Conservation (phyloP, 148 eudicot species). For the Agrostemma githago region DNA sequence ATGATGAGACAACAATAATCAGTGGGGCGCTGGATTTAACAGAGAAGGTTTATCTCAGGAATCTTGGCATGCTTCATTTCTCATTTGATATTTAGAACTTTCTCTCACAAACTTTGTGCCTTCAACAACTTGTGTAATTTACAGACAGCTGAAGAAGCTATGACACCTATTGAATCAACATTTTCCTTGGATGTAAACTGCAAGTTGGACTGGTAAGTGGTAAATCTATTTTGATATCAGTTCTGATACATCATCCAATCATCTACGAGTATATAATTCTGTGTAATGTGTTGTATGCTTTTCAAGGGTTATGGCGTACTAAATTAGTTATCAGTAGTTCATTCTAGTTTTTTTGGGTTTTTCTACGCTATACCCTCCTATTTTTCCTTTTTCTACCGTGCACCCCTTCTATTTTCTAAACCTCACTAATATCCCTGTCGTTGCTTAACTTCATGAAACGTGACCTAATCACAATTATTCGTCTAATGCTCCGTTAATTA, state of each 20-base stretch:
- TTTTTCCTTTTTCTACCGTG: neutral
- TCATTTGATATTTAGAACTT: neutral
- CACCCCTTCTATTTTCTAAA: too few species aligned
- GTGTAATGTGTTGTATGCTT: neutral
- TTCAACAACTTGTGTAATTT: constrained; percentile 4
- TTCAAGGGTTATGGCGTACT: neutral
- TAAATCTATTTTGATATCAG: constrained; percentile 26
- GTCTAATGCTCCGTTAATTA: too few species aligned
- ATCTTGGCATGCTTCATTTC: neutral
- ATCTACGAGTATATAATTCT: neutral
- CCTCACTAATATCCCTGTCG: too few species aligned
- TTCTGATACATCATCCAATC: neutral
- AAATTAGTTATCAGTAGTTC: too few species aligned
- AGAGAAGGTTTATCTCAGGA: constrained; percentile 32
- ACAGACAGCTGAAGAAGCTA: constrained; percentile 97
- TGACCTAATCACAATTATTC: too few species aligned
- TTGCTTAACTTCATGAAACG: too few species aligned
- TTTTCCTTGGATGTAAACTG: constrained; percentile 89
- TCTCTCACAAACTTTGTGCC: neutral
- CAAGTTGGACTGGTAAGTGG: constrained; percentile 95
- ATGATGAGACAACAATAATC: constrained; percentile 45
- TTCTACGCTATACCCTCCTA: neutral
- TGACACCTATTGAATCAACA: constrained; percentile 98
- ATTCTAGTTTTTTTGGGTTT: neutral
- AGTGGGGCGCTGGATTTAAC: constrained; percentile 49